Evolutionary conservation across 1,284 basidiomycete species (phyloP).

Genomic region (Schizophyllum commune): DNA sequence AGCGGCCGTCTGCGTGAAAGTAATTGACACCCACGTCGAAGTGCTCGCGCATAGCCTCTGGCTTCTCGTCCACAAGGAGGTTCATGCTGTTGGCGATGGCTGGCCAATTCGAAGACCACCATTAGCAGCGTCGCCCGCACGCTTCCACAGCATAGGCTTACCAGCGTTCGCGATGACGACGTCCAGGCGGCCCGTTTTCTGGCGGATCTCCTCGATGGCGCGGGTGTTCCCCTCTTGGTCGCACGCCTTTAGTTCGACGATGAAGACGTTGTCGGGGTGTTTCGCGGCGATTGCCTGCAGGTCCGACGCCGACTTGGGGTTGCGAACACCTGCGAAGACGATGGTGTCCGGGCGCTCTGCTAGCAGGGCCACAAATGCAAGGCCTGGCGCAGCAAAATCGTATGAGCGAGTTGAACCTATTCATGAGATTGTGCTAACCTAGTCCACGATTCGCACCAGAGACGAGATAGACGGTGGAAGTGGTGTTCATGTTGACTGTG

Average conservation of each 20-base stretch:
- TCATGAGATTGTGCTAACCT: too few relatives aligned
- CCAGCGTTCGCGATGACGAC: constrained; percentile 3
- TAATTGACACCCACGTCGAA: too few relatives aligned
- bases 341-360: constrained; percentile 2
- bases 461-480: constrained; percentile 7
- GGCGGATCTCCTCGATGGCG: neutral
- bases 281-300: neutral
- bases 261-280: neutral
- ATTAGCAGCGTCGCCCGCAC: too few relatives aligned
- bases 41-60: neutral
- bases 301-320: neutral
- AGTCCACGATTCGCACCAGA: constrained; percentile 3
- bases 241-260: neutral
- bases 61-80: neutral
- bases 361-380: neutral
- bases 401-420: neutral
- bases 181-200: neutral
- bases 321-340: constrained; percentile 2
- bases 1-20: too few relatives aligned
- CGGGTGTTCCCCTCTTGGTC: constrained; percentile 1
- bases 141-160: too few relatives aligned
- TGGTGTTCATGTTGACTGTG: too few relatives aligned
- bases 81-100: neutral
- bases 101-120: too few relatives aligned
- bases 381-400: neutral